Conservation (phyloP, 116 monocot genomes). For the Cymodocea nodosa region DNA sequence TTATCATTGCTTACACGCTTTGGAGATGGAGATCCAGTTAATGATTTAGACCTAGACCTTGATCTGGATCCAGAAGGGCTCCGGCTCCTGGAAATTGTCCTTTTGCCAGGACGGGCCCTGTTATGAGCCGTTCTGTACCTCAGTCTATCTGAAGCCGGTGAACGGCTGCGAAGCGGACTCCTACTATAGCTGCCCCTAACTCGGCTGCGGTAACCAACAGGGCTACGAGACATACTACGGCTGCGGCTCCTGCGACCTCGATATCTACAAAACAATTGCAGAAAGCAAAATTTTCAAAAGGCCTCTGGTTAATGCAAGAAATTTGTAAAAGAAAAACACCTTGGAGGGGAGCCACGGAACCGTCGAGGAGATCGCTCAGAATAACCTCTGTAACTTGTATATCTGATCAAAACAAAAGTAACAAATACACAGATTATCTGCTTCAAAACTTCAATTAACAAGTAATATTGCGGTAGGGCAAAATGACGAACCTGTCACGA, state of each 20-base stretch:
- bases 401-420: constrained; percentile 20
- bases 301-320: not conserved
- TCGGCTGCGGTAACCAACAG: constrained; percentile 41
- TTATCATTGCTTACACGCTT: constrained; percentile 40
- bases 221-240: constrained; percentile 71
- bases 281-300: not conserved
- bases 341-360: constrained; percentile 63
- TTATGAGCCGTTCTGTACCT: constrained; percentile 14
- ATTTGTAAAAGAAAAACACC: constrained; percentile 23
- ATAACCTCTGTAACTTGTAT: constrained; percentile 60
- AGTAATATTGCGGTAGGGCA: not conserved
- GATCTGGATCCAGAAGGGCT: constrained; percentile 52
- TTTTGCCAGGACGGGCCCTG: constrained; percentile 14
- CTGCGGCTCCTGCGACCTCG: constrained; percentile 59
- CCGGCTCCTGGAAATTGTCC: constrained; percentile 47
- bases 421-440: not conserved
- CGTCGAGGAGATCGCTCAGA: constrained; percentile 65
- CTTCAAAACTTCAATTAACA: not conserved
- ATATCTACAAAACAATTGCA: constrained; percentile 4
- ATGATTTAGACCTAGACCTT: constrained; percentile 35
- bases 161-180: constrained; percentile 52
- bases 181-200: constrained; percentile 46
- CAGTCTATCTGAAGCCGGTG: constrained; percentile 30
- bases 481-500: constrained; percentile 55
- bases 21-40: constrained; percentile 37